Conservation (phyloP, 2,329 filamentous ascomycete genomes). For the Zymoseptoria tritici region DNA sequence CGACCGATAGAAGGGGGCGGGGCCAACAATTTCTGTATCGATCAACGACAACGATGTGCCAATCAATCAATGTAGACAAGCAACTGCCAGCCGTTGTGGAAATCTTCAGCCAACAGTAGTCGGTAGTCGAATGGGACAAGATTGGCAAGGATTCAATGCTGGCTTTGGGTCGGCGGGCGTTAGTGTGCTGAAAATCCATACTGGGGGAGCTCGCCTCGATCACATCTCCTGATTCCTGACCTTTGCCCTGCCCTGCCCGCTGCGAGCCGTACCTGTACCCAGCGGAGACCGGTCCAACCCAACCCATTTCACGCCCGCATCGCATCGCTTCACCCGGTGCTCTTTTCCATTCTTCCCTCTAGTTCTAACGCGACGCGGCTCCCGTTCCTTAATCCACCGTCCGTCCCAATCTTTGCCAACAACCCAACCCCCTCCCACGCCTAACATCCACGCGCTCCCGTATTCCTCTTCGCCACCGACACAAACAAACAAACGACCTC, state of each 20-base stretch:
- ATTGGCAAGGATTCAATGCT: background rate
- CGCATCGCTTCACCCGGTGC: too few species aligned
- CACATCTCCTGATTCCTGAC: background rate
- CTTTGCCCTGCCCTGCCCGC: background rate
- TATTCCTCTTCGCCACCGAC: background rate
- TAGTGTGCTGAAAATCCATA: background rate
- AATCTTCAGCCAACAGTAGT: too few species aligned
- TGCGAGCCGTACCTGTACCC: background rate
- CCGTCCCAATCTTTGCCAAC: background rate
- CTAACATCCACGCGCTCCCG: background rate
- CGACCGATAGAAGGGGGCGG: background rate
- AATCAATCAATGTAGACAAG: too few species aligned
- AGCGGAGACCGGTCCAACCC: too few species aligned
- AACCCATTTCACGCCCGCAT: too few species aligned
- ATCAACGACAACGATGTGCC: too few species aligned
- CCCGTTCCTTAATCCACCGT: background rate
- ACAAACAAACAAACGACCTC: background rate
- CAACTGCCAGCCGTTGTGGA: too few species aligned
- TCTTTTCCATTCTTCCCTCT: background rate
- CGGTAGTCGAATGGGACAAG: background rate
- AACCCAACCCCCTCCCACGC: background rate
- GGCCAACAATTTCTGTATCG: too few species aligned
- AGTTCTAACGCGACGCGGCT: background rate
- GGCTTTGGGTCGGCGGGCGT: background rate
- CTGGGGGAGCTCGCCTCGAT: too few species aligned